Conservation (phyloP, 768 basidiomycete genomes). For the Pleurotus tuoliensis region DNA sequence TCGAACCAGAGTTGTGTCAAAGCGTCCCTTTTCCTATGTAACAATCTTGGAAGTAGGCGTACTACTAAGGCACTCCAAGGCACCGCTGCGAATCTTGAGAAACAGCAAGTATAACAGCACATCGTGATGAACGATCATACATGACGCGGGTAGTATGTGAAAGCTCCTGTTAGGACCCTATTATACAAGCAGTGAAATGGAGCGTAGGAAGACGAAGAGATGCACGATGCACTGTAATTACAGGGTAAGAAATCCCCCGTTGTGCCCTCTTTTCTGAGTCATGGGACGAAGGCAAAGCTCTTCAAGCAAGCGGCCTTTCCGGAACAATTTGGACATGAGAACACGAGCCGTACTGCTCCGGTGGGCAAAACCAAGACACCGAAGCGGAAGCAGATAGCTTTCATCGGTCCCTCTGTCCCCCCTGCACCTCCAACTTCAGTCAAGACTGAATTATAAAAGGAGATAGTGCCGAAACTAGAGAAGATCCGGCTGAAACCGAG, state of each 20-base stretch:
- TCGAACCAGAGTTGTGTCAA: neutral
- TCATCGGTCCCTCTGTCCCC: neutral
- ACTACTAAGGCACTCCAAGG: too few relatives aligned
- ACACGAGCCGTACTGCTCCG: neutral
- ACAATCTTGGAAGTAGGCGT: too few relatives aligned
- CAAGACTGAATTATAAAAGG: neutral
- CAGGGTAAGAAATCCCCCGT: neutral
- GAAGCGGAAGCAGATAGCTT: neutral
- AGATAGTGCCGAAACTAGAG: neutral
- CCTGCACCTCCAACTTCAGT: neutral
- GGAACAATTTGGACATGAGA: too few relatives aligned
- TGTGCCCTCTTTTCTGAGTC: too few relatives aligned
- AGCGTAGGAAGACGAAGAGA: neutral
- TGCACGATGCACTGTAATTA: neutral
- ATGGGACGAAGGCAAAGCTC: too few relatives aligned
- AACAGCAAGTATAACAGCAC: too few relatives aligned
- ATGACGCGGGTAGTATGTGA: too few relatives aligned
- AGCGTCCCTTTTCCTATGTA: too few relatives aligned
- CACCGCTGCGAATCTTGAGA: too few relatives aligned
- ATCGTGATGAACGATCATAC: too few relatives aligned
- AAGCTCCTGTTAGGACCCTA: neutral
- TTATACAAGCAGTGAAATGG: neutral
- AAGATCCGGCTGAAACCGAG: neutral
- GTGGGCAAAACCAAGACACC: neutral
- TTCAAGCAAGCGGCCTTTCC: too few relatives aligned